These are phyloP conservation scores for Gnomoniopsis sp. DNA, from an alignment of 2,329 filamentous ascomycete species.

Conservation along the genomic window DNA sequence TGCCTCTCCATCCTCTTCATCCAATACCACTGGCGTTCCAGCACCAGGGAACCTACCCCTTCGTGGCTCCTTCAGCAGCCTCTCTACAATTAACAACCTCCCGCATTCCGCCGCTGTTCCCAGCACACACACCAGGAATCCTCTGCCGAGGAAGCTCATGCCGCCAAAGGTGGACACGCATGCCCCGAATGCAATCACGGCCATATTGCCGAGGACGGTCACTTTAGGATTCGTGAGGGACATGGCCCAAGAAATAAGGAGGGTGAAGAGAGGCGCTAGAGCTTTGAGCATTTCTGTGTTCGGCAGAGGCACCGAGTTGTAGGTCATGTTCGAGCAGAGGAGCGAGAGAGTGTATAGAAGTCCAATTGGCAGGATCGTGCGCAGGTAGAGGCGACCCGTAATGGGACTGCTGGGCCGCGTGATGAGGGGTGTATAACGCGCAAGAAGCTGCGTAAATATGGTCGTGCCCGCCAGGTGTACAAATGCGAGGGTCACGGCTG, in stretches of 20 bases:
- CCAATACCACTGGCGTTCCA: not conserved
- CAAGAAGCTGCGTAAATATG: not conserved
- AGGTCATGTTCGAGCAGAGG: not conserved
- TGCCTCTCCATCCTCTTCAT: not conserved
- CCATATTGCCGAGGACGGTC: not conserved
- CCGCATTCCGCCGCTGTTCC: not conserved
- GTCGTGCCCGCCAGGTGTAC: not conserved
- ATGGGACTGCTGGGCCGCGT: not conserved
- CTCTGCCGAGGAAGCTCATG: not conserved
- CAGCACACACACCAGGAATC: not conserved
- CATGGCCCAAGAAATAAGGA: not conserved
- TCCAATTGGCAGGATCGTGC: not conserved
- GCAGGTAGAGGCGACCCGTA: not conserved
- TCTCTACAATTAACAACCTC: not conserved
- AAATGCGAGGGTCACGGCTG: not conserved
- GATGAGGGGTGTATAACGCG: not conserved
- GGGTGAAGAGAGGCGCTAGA: not conserved
- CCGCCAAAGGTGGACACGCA: not conserved
- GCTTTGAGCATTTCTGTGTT: not conserved
- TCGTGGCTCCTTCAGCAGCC: not conserved
- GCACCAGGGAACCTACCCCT: not conserved
- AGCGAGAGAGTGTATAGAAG: not conserved
- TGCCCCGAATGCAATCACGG: not conserved
- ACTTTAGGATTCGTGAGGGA: not conserved
- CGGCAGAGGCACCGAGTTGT: not conserved